phyloP scores from a whole-genome alignment of 2,329 filamentous ascomycete genomes.

The Pyricularia grisea region DNA sequence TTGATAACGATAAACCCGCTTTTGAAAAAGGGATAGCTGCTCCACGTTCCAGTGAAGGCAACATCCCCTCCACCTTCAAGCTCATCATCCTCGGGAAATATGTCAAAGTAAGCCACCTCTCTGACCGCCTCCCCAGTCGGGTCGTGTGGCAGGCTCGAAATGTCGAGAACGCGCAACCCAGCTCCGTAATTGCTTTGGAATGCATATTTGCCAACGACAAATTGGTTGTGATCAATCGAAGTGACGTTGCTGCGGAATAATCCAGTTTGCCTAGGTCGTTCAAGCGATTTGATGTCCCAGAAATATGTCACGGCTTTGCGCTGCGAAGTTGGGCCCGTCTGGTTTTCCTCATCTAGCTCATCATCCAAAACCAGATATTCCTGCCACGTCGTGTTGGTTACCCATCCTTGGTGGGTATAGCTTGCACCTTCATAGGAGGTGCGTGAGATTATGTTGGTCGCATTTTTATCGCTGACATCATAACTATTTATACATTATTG shows the following conservation, averaged over 20 bases:
- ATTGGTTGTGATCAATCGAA: constrained; percentile 36
- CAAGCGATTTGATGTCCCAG: constrained; percentile 34
- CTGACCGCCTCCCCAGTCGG: constrained; percentile 29
- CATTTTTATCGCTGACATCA: constrained; percentile 40
- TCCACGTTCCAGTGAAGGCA: constrained; percentile 31
- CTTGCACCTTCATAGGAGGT: constrained; percentile 46
- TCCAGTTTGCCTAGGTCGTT: constrained; percentile 30
- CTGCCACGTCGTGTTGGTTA: constrained; percentile 32
- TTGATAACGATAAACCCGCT: constrained; percentile 30
- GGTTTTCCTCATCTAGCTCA: constrained; percentile 38
- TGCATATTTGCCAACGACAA: constrained; percentile 26
- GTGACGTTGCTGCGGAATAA: constrained; percentile 20
- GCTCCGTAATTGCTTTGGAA: constrained; percentile 37
- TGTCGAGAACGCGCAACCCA: constrained; percentile 26
- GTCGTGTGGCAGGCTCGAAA: constrained; percentile 20
- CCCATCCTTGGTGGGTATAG: constrained; percentile 48
- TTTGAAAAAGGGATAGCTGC: constrained; percentile 31
- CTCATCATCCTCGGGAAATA: constrained; percentile 35
- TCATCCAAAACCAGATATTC: constrained; percentile 40
- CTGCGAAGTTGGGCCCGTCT: background rate
- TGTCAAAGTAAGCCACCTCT: constrained; percentile 36
- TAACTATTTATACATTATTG: constrained; percentile 15
- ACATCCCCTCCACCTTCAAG: constrained; percentile 23
- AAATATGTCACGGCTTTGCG: constrained; percentile 38
- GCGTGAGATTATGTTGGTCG: constrained; percentile 35